Conservation (phyloP, 1,139 yeast genomes). For the Blastobotrys ciferrii region DNA sequence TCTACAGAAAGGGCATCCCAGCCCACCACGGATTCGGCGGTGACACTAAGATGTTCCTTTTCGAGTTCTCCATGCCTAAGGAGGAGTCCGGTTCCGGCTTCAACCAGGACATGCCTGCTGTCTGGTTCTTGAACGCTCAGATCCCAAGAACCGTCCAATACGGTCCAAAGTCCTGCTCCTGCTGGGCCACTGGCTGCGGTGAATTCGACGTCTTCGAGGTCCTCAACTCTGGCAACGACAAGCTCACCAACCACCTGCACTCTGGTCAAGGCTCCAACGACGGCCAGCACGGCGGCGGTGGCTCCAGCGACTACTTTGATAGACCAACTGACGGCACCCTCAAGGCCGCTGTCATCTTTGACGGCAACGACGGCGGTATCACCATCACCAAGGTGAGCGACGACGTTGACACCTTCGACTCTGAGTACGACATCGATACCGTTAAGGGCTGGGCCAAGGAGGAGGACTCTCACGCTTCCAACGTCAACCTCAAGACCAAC, state of each 20-base stretch:
- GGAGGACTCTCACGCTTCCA: slow-evolving; percentile 2
- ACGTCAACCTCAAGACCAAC: slow-evolving; percentile 1
- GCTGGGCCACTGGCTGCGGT: slow-evolving; percentile 97
- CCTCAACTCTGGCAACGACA: slow-evolving; percentile 65
- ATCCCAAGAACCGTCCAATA: slow-evolving; percentile 94
- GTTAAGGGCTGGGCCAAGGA: slow-evolving; percentile 11
- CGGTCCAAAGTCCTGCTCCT: slow-evolving; percentile 74
- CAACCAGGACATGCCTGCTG: slow-evolving; percentile 89
- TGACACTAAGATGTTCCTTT: slow-evolving; percentile 73
- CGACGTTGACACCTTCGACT: slow-evolving; percentile 12
- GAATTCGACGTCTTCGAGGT: slow-evolving; percentile 92
- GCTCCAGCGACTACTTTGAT: slow-evolving; percentile 77
- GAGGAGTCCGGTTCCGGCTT: slow-evolving; percentile 48
- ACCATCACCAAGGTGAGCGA: slow-evolving; percentile 16
- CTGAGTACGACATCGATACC: slow-evolving; percentile 9
- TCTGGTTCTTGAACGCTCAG: slow-evolving; percentile 92
- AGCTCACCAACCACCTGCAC: slow-evolving; percentile 81
- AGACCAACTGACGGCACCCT: slow-evolving; percentile 78
- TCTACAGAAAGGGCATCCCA: slow-evolving; percentile 78
- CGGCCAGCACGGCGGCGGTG: slow-evolving; percentile 54
- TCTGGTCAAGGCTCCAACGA: slow-evolving; percentile 68
- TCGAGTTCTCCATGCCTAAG: slow-evolving; percentile 88
- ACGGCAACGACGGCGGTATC: slow-evolving; percentile 29
- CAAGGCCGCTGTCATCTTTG: slow-evolving; percentile 89
- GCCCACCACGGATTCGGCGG: slow-evolving; percentile 85